A percentile compares a stretch with the other conserved stretches of the same genome.
Conservation (phyloP, 768 basidiomycete genomes). For the Amanita exitialis region DNA sequence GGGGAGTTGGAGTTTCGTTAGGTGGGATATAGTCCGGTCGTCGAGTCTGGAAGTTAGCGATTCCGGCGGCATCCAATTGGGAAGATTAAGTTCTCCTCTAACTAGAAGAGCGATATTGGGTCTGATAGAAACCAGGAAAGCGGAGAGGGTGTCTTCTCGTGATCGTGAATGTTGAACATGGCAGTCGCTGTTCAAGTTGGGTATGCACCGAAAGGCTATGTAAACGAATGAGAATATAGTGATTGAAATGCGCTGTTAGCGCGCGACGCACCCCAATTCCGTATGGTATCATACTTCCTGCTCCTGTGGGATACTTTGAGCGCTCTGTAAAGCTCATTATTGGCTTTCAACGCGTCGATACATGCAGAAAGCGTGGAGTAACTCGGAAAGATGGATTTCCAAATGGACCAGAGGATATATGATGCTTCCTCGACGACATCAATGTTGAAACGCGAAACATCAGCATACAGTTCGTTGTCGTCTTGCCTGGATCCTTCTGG, state of each 20-base stretch:
- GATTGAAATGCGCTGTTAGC: neutral
- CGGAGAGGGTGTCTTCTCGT: neutral
- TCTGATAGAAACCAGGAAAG: neutral
- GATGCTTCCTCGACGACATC: slow-evolving; percentile 29
- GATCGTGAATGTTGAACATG: neutral
- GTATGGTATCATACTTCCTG: neutral
- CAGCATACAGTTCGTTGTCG: slow-evolving; percentile 15
- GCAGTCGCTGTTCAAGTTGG: neutral
- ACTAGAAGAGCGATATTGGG: slow-evolving; percentile 14
- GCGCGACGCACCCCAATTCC: neutral
- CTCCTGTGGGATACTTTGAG: neutral
- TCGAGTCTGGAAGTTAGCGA: slow-evolving; percentile 9
- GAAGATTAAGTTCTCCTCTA: slow-evolving; percentile 20
- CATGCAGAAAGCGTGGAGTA: slow-evolving; percentile 18
- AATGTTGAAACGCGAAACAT: slow-evolving; percentile 25
- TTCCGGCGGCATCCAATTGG: slow-evolving; percentile 20
- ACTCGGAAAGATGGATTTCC: slow-evolving; percentile 18
- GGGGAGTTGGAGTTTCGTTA: slow-evolving; percentile 23
- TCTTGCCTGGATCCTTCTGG: neutral
- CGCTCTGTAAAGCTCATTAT: neutral
- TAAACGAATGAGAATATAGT: neutral
- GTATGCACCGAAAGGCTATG: neutral
- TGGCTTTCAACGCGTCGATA: neutral
- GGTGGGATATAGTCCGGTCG: slow-evolving; percentile 15
- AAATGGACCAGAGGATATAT: slow-evolving; percentile 28